phyloP scores from a whole-genome alignment of 2,329 filamentous ascomycete species.

The Sphaerostilbella broomeana region DNA sequence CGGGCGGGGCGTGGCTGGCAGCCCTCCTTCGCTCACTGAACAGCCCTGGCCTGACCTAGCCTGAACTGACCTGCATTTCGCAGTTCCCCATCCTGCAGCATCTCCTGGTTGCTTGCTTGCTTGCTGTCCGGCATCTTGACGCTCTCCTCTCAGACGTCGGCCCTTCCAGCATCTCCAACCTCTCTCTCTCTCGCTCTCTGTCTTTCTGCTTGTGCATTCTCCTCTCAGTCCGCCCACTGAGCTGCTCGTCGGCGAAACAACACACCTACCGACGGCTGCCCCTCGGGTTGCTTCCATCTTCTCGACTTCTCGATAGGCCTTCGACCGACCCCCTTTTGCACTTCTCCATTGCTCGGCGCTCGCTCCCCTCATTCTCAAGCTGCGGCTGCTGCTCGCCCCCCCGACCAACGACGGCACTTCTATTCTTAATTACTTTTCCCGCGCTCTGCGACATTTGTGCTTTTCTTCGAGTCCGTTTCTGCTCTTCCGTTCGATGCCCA shows the following conservation, averaged over 20 bases:
- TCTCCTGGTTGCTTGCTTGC: conserved; percentile 4
- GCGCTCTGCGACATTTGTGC: conserved; percentile 1
- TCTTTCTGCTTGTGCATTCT: neutral
- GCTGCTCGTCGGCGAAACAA: neutral
- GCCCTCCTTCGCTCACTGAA: neutral
- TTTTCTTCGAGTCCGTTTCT: neutral
- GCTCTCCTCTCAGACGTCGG: conserved; percentile 9
- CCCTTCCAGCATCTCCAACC: conserved; percentile 4
- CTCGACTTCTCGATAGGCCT: conserved; percentile 9
- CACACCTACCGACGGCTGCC: neutral
- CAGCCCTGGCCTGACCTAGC: neutral
- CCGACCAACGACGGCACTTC: too few relatives aligned
- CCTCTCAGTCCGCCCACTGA: neutral
- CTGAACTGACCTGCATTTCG: conserved; percentile 11
- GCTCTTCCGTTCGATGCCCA: conserved; percentile 1
- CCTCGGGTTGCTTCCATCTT: neutral
- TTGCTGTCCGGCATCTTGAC: conserved; percentile 11
- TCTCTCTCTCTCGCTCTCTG: neutral
- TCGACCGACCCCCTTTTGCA: conserved; percentile 7
- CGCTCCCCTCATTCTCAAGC: conserved; percentile 1
- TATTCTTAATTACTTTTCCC: neutral
- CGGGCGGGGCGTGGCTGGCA: neutral
- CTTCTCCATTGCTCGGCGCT: conserved; percentile 7
- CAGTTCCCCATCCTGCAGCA: conserved; percentile 13
- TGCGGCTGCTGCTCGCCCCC: too few relatives aligned